A percentile compares a stretch with the other conserved stretches of the same genome.
These are phyloP conservation scores for Kentomonas sorsogonicus DNA, from an alignment of 208 protist genomes.

Conservation along the genomic window DNA sequence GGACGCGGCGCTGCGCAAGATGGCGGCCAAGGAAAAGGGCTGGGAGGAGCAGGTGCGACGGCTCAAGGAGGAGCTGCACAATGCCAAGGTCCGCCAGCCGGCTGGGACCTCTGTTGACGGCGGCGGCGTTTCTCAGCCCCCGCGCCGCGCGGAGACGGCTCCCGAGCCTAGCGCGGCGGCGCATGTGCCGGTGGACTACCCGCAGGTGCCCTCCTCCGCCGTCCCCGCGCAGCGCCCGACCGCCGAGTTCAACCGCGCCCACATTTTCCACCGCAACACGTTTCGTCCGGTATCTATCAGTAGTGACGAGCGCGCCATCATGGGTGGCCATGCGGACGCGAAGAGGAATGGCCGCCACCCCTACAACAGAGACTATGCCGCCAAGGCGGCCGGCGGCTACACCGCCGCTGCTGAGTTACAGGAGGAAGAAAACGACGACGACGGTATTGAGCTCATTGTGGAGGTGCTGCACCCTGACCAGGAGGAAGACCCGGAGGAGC, in stretches of 20 bases:
- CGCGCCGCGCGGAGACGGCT: slow-evolving; percentile 68
- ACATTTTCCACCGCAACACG: slow-evolving; percentile 44
- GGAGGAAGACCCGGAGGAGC: slow-evolving; percentile 41
- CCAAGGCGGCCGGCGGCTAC: too few species aligned
- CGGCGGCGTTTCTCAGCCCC: slow-evolving; percentile 4
- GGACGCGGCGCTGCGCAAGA: slow-evolving; percentile 42
- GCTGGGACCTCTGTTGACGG: not conserved
- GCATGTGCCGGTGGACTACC: too few species aligned
- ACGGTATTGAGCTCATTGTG: too few species aligned
- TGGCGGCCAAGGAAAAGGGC: slow-evolving; percentile 68
- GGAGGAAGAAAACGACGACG: too few species aligned
- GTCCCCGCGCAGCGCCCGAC: slow-evolving; percentile 22
- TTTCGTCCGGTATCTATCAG: too few species aligned
- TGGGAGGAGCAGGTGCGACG: slow-evolving; percentile 87
- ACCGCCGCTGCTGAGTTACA: too few species aligned
- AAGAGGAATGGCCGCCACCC: too few species aligned
- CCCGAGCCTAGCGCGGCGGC: slow-evolving; percentile 50
- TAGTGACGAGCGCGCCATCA: too few species aligned
- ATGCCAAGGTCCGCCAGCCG: slow-evolving; percentile 20
- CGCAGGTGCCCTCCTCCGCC: too few species aligned
- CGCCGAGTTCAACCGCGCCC: slow-evolving; percentile 48
- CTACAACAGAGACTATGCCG: too few species aligned
- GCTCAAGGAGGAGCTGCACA: slow-evolving; percentile 69
- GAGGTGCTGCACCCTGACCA: too few species aligned
- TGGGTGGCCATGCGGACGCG: too few species aligned